Base-by-base conservation (phyloP, 495 filamentous ascomycete genomes). In the Talaromyces stipitatus region DNA sequence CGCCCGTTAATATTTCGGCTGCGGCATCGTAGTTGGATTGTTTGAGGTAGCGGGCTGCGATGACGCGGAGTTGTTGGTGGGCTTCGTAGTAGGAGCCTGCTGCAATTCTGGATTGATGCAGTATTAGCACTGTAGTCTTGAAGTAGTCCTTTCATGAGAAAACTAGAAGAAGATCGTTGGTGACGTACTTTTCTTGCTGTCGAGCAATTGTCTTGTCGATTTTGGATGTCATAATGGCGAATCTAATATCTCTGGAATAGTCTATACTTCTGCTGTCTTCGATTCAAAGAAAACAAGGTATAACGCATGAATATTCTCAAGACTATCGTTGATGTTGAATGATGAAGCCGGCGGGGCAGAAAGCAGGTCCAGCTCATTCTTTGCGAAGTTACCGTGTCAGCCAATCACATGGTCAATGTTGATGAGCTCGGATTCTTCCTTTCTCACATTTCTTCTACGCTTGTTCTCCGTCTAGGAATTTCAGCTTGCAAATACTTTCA, bases 21-120 rank as follows among this genome's bases (percentile, higher is more conserved):
- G 94, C 95, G 3, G 90, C 84, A 66, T 79, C 70, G 75, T 85
- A 96, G 80, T 94, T 91, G 38, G 78, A 73, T 24, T 85, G 77
- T 71, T 97, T 97, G 63, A 89, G 81, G 69, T 99, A 96, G 27
- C 94, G 90, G 48, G 88, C 87, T 30, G 91, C 89, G 61, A 97
- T 90, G 28, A 95, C 90, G 32, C 94, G 89, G 57, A 96, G 86
- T 76, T 98, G 95, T 70, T 98, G 94, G 70, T 95, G 91, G 54
- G 94, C 94, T 80, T 98, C 94, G 75, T 98, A 98, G 77, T 83
- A 96, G 63, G 90, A 83, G 58, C 94, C 95, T 72, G 94, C 91
- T 60, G 85, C 79, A 70, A 96, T 97, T 67, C 92, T 95, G 72
- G 58, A n/a, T n/a, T n/a, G n/a, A n/a, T n/a, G 56, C 11, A 24